phyloP scores from a whole-genome alignment of 2,329 filamentous ascomycete genomes.

The Ceratocystis ficicola region DNA sequence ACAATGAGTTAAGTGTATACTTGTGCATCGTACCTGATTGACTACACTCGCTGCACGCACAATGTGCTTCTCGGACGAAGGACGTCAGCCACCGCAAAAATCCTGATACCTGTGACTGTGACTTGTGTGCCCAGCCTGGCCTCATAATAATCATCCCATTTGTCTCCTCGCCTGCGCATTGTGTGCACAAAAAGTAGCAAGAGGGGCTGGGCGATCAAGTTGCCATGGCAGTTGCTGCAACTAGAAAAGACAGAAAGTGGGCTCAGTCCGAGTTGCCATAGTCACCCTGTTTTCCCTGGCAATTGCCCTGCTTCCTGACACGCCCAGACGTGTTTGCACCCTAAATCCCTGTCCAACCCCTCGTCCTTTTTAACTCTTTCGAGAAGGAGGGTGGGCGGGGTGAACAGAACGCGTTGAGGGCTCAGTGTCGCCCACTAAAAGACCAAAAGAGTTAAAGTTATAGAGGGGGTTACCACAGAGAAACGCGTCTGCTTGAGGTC shows the following conservation, averaged over 20 bases:
- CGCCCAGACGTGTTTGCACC: background rate
- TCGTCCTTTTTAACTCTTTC: constrained; percentile 5
- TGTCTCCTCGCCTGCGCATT: background rate
- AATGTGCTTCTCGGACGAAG: too few relatives aligned
- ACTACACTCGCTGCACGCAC: background rate
- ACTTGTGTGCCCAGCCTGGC: background rate
- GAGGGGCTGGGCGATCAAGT: constrained; percentile 6
- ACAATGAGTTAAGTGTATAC: background rate
- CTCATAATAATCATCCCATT: background rate
- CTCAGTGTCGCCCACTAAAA: background rate
- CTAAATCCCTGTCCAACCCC: background rate
- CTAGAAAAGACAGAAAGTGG: background rate
- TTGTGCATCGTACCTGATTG: background rate
- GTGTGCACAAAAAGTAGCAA: background rate
- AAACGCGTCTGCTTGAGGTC: background rate
- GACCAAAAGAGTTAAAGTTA: constrained; percentile 9
- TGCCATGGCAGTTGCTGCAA: constrained; percentile 6
- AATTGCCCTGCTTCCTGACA: background rate
- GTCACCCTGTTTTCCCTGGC: background rate
- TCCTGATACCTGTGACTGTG: too few relatives aligned
- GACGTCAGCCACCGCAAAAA: too few relatives aligned
- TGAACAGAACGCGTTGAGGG: background rate
- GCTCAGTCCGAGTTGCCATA: background rate
- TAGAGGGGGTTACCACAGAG: background rate
- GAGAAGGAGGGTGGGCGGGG: background rate